These are phyloP conservation scores for Entamoeba moshkovskii DNA, from an alignment of 208 protist genomes.

Conservation along the genomic window DNA sequence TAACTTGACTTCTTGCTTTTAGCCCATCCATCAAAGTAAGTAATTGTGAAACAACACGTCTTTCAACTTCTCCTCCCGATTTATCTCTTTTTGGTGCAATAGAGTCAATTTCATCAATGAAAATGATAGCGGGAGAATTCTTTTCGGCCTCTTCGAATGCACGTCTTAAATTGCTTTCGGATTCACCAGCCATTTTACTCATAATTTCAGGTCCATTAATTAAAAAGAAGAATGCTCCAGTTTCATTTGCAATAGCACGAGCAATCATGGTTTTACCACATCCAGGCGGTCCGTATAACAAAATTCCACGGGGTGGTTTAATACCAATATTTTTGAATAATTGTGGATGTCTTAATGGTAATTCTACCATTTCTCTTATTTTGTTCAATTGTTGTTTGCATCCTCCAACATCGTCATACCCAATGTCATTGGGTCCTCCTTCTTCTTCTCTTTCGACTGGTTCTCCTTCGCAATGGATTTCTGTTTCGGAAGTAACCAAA, in stretches of 20 bases:
- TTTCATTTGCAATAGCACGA: conserved; percentile 36
- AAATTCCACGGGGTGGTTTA: conserved; percentile 30
- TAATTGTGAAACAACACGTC: conserved; percentile 97
- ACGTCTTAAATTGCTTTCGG: conserved; percentile 92
- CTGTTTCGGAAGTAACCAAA: conserved; percentile 88
- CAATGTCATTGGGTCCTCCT: conserved; percentile 69
- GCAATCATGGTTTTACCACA: conserved; percentile 40
- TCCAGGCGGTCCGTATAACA: conserved; percentile 34
- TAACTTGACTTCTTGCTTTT: conserved; percentile 84
- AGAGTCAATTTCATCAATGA: conserved; percentile 99
- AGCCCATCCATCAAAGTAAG: conserved; percentile 99
- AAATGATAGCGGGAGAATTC: conserved; percentile 90
- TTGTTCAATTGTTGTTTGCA: conserved; percentile 84
- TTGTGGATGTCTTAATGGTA: conserved; percentile 28
- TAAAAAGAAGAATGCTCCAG: conserved; percentile 92
- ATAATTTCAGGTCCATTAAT: conserved; percentile 99
- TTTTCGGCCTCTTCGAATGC: conserved; percentile 97
- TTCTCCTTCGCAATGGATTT: conserved; percentile 97
- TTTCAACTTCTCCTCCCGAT: conserved; percentile 95
- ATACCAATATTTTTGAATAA: conserved; percentile 32
- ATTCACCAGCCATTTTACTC: conserved; percentile 97
- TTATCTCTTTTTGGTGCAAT: conserved; percentile 99
- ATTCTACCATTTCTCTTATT: conserved; percentile 37
- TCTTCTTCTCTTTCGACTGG: conserved; percentile 96
- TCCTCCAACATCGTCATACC: conserved; percentile 93